Evolutionary conservation across 192 early-diverging fungal species (phyloP).

Genomic region (Rhizoclosmatium globosum): DNA sequence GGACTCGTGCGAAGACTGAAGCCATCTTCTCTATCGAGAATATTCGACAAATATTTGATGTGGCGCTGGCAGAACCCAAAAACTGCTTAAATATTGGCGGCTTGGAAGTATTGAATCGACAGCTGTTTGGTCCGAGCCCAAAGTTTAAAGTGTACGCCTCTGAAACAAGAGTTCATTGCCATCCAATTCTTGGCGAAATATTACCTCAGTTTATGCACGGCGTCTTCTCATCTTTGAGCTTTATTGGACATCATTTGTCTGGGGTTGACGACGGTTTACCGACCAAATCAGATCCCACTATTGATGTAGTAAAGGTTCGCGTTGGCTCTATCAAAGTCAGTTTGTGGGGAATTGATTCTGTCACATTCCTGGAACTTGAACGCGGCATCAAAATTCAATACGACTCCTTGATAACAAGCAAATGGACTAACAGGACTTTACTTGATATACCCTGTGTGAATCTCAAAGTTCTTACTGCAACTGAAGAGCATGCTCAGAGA

Average conservation of each 20-base stretch:
- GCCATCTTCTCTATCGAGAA: slow-evolving; percentile 17
- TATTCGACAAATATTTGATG: slow-evolving; percentile 12
- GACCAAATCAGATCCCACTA: slow-evolving; percentile 49
- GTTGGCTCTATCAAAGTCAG: slow-evolving; percentile 66
- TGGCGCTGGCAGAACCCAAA: slow-evolving; percentile 11
- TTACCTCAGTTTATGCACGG: slow-evolving; percentile 68
- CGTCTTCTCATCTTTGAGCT: slow-evolving; percentile 57
- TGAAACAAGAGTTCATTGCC: slow-evolving; percentile 72
- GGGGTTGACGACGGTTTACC: slow-evolving; percentile 75
- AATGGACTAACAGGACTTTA: slow-evolving; percentile 61
- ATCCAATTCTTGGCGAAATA: slow-evolving; percentile 71
- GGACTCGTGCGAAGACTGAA: slow-evolving; percentile 17
- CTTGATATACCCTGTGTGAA: slow-evolving; percentile 66
- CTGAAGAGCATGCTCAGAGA: slow-evolving; percentile 24
- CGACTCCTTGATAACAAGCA: slow-evolving; percentile 69
- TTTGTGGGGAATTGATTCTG: slow-evolving; percentile 62
- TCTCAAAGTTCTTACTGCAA: slow-evolving; percentile 59
- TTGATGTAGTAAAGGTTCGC: slow-evolving; percentile 66
- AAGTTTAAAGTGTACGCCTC: slow-evolving; percentile 70
- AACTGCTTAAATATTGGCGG: slow-evolving; percentile 28
- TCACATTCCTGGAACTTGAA: slow-evolving; percentile 57
- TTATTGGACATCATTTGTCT: slow-evolving; percentile 69
- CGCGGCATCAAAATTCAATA: slow-evolving; percentile 70
- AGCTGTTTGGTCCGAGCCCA: slow-evolving; percentile 75
- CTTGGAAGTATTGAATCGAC: slow-evolving; percentile 23